A percentile compares a stretch with the other conserved stretches of the same genome.
These are phyloP conservation scores for Scutellaria barbata DNA, from an alignment of 257 asterid species.

Conservation along the genomic window DNA sequence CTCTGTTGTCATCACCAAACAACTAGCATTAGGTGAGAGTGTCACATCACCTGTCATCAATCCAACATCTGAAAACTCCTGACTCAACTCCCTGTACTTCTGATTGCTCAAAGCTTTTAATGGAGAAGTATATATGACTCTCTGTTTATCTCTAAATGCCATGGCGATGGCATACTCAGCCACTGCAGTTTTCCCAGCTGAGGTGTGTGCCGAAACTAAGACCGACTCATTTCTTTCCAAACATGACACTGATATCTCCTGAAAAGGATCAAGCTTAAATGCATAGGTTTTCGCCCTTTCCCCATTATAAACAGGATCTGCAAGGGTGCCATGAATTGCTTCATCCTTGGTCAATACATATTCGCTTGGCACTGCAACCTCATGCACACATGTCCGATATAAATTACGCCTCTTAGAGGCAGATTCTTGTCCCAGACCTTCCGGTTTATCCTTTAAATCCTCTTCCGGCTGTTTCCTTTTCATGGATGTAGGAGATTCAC, in stretches of 20 bases:
- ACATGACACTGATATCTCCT: constrained; percentile 85
- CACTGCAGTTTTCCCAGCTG: constrained; percentile 98
- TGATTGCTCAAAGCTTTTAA: constrained; percentile 92
- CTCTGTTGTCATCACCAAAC: constrained; percentile 98
- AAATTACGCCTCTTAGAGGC: constrained; percentile 57
- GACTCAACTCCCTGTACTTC: constrained; percentile 90
- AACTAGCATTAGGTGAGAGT: constrained; percentile 88
- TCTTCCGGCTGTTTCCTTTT: constrained; percentile 72
- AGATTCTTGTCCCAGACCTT: constrained; percentile 45
- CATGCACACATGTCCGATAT: constrained; percentile 83
- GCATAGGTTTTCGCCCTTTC: constrained; percentile 77
- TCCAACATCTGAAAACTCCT: constrained; percentile 94
- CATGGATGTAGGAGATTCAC: constrained; percentile 44
- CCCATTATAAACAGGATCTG: constrained; percentile 73
- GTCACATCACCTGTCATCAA: constrained; percentile 98
- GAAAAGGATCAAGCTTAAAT: constrained; percentile 88
- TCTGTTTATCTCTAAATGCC: constrained; percentile 89
- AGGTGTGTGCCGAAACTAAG: constrained; percentile 94
- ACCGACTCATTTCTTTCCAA: constrained; percentile 90
- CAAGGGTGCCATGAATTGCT: constrained; percentile 73
- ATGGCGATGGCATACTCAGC: constrained; percentile 98
- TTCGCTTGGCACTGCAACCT: constrained; percentile 87
- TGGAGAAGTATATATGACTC: constrained; percentile 94
- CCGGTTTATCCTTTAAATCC: constrained; percentile 37
- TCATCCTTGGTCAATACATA: constrained; percentile 63